Base-by-base conservation (phyloP, 2,329 filamentous ascomycete species). In the Cladosporium oxysporum region DNA sequence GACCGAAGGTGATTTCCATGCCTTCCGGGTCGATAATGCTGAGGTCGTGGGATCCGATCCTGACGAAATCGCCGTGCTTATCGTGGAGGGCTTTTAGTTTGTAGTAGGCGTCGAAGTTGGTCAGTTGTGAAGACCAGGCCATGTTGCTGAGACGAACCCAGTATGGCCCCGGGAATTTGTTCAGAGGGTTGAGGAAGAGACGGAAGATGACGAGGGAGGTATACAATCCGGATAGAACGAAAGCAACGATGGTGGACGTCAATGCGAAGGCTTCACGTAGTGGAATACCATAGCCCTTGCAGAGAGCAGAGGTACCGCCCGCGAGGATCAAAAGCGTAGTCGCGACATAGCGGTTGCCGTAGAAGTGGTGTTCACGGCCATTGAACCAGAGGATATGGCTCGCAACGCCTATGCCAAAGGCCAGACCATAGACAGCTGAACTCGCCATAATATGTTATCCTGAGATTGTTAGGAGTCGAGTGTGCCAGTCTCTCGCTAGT, bases 131-230 rank as follows among this genome's bases (percentile, higher is more conserved):
- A 70, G 73, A 71, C 70, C 71, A 80, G 28, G 33, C 31, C 23
- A 80, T 62, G 18, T 66, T 73, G 1, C 74, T 72, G 12, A 81
- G 18, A 23, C 76, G 73, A 8, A 76, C 76, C 31, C 62, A 65
- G 41, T 71, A 72, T 4, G 79, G 79, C 16, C 76, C 76, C 3
- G 76, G 75, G 35, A 78, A 76, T 8, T 67, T 71, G 58, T 75
- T 75, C 33, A 79, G 67, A 1, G 72, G 76, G 61, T 78, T 73
- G 58, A 78, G 71, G 58, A 74, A 74, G 14, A 73, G 44, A 35
- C 79, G 74, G 64, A 79, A 81, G 28, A 76, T 66, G 10, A 74
- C 12, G n/a, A 80, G 74, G 52, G 76, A 79, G n/a, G 70, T 64
- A 67, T 73, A 67, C 31, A 76, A 62, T 50, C 65, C 73, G 6